Evolutionary conservation across 352 stramenopile genomes (phyloP), one percentile per base, ranked within the genome.

Genomic region (Thalassiosira ordinaria): DNA sequence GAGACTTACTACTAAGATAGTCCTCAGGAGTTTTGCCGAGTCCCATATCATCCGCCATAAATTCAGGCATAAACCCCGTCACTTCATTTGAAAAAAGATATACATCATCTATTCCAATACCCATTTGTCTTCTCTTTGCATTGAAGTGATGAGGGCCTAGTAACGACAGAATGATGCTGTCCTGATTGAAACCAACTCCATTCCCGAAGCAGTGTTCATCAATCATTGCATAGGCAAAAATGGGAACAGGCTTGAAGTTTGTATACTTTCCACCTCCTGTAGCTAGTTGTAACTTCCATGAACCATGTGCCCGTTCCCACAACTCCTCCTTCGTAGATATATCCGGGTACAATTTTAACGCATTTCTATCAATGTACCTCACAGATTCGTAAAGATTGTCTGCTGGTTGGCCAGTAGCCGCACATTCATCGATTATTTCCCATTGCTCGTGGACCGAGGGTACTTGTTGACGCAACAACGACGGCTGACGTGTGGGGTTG

Each of bases 181-280:
- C 46, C 47, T 80, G 20, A 47, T 84, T 86, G 6, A 86, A 59
- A 49, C 84, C 84, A 47, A 91, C 67, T 14, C 84, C 84, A 78
- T 91, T 91, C 47, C 84, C 84, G 78, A 91, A 91, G 44, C 75
- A 81, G 5, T 52, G 68, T 16, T 91, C 84, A 37, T 91, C 84
- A 59, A 91, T 82, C 73, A 89, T 84, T 16, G 84, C 84, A 80
- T 77, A 91, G 14, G 84, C 80, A 76, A 91, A 91, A 47, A 85
- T 87, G 20, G 84, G 84, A 9, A 89, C 66, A 0, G 77, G 61
- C 51, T 91, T 89, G 52, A 91, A 91, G 14, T 65, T 80, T 18
- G 44, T 85, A 14, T 29, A 85, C 49, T 62, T 81, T 3, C 74
- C 73, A 26, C 81, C 79, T 16, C 84, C 84, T 2, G 84, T 91